Evolutionary conservation across 73 alveolate species (phyloP).

Genomic region (Blepharisma japonicum): DNA sequence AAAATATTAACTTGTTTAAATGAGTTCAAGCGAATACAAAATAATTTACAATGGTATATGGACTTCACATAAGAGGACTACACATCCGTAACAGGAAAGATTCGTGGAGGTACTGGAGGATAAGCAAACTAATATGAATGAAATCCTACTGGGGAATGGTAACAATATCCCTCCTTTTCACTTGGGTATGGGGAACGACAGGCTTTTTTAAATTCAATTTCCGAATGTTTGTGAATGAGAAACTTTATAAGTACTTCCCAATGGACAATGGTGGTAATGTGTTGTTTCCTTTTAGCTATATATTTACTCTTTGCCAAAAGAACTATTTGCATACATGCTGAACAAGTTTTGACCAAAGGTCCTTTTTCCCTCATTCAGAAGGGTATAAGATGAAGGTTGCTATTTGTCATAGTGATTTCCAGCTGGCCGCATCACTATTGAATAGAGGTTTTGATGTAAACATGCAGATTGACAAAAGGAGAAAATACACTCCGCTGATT

Average conservation of each 20-base stretch:
- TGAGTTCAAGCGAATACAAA: background rate
- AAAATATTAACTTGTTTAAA: background rate
- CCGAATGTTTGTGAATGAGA: background rate
- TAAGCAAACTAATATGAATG: background rate
- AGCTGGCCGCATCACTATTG: background rate
- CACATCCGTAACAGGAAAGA: background rate
- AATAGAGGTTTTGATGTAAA: conserved; percentile 1
- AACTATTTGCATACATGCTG: background rate
- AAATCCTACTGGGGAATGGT: background rate
- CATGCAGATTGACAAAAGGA: background rate
- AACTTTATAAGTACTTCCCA: conserved; percentile 7
- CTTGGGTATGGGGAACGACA: background rate
- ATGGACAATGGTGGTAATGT: conserved; percentile 2
- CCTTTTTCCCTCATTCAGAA: conserved; percentile 25
- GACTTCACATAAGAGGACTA: too few relatives aligned
- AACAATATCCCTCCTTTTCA: too few relatives aligned
- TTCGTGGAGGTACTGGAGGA: background rate
- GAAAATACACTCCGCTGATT: background rate
- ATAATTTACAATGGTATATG: background rate
- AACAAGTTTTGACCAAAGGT: conserved; percentile 13
- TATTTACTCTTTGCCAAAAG: background rate
- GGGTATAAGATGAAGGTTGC: background rate
- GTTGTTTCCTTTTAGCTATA: background rate
- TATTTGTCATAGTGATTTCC: background rate
- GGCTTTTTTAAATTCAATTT: background rate